Evolutionary conservation across 768 basidiomycete species (phyloP), one percentile per base, ranked within the genome.

Genomic region (Daedaleopsis nitida): DNA sequence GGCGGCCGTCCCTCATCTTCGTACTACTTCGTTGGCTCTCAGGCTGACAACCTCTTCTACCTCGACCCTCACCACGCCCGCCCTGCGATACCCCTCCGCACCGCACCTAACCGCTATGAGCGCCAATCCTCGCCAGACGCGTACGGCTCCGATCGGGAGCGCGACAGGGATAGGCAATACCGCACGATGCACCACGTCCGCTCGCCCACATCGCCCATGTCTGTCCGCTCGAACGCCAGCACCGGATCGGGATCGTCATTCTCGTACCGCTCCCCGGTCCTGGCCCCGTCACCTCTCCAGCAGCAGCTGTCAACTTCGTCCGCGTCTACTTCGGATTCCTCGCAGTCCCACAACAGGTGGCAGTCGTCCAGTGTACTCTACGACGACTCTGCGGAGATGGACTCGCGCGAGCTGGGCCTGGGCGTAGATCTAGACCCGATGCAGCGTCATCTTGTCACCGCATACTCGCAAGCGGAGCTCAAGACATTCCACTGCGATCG

Each of bases 401-500:
- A 79, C 65, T 72, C 73, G 49, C 75, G 75, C 21, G 77, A 82
- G 63, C 67, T 78, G 12, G 74, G 66, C 38, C 43, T 69, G 11
- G 74, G 65, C 19, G 72, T 74, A 50, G 76, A 74, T 50, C 67
- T 77, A 57, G 78, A 88, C 57, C 70, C 77, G 0, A 39, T 84
- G 9, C 83, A 87, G 62, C 75, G 83, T 54, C 87, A 90, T 67
- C 92, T 88, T 60, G 83, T 83, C 21, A 81, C 79, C 0, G 89
- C 94, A 11, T 99, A 98, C 72, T 77, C 83, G 1, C 74, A 83
- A 3, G 63, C 79, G 5, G 92, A 96, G 70, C 77, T 98, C 37
- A 84, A 84, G 68, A 96, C 92, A 13, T 99, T 95, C 79, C 97
- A 98, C 74, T 95, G 94, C 72, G 97, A 99, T n/a, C 86, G 89